Percentiles rank a stretch among this genome's conserved stretches.
Conservation (phyloP, 2,329 filamentous ascomycete genomes). For the Thielaviopsis cerberus region DNA sequence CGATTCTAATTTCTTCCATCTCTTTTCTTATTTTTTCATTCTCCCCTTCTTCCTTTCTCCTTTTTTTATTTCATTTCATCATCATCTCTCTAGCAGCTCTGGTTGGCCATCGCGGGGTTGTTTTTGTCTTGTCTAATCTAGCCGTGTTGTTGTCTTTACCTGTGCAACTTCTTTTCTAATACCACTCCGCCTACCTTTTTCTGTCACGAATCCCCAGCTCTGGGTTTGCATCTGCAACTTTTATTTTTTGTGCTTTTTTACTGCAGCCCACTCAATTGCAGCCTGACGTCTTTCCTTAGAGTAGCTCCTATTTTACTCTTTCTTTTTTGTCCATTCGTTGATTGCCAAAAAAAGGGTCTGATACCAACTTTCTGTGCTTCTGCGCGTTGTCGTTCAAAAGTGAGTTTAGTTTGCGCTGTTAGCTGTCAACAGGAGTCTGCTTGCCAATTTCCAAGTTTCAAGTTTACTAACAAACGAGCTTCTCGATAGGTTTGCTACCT, state of each 20-base stretch:
- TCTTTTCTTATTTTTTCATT: background rate
- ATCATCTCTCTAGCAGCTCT: constrained; percentile 7
- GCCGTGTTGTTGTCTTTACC: constrained; percentile 3
- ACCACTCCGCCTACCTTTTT: background rate
- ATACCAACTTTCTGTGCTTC: background rate
- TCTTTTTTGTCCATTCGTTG: background rate
- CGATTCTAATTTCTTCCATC: background rate
- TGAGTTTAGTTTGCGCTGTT: background rate
- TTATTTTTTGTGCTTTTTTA: background rate
- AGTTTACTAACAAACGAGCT: background rate
- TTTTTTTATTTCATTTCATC: constrained; percentile 5
- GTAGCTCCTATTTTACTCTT: background rate
- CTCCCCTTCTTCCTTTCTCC: background rate
- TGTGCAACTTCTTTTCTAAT: constrained; percentile 11
- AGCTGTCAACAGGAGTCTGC: background rate
- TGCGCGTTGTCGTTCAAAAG: background rate
- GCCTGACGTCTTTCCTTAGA: background rate
- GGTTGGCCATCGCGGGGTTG: constrained; percentile 7
- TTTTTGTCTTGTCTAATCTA: constrained; percentile 7
- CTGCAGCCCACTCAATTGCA: background rate
- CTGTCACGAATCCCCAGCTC: background rate
- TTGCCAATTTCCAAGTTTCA: background rate
- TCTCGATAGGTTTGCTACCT: background rate
- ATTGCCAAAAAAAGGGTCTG: background rate
- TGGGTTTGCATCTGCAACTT: background rate